Base-by-base conservation (phyloP, 805 yeast species). In the Babjeviella inositovora region DNA sequence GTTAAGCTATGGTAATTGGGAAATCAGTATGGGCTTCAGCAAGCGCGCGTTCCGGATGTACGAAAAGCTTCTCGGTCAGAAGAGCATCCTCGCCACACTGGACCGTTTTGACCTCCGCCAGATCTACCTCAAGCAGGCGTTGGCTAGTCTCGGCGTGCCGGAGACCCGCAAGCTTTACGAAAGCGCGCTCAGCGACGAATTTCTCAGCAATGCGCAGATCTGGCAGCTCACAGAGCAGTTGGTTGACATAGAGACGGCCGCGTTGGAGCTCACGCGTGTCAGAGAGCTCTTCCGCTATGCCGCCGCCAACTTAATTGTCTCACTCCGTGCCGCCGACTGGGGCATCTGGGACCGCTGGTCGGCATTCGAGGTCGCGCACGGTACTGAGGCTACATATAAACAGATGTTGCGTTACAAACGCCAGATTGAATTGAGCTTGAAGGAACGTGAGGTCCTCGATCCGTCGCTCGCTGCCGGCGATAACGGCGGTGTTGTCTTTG, bases 331-430 rank as follows among this genome's bases (percentile, higher is more conserved):
- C 27, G 5, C 17, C 25, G 28, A 25, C 2, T 38, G n/a, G n/a
- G n/a, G n/a, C n/a, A n/a, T 70, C 15, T 82, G 93, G 93, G 47
- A 47, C 2, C 43, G 45, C 14, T 85, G 93, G 93, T 71, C 71
- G 25, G 39, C 51, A 7, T 81, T 84, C 41, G 97, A 85, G 39
- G 41, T 77, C 16, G 54, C 62, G 8, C 33, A 65, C 41, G 97
- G 97, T 4, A 50, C 62, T 28, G 90, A 77, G 36, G 58, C 56
- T 3, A 64, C 76, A 0, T 82, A 64, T 42, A 81, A 76, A 34
- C 74, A 70, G 11, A 73, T 84, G 85, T 41, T 81, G 13, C 48
- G 72, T 21, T 50, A 53, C 30, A 75, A 70, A 38, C 56, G 81
- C 31, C 38, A 47, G 9, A 43, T 54, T 14, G 31, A 23, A 34